Conservation (phyloP, 495 filamentous ascomycete species). For the Aspergillus indologenus region DNA sequence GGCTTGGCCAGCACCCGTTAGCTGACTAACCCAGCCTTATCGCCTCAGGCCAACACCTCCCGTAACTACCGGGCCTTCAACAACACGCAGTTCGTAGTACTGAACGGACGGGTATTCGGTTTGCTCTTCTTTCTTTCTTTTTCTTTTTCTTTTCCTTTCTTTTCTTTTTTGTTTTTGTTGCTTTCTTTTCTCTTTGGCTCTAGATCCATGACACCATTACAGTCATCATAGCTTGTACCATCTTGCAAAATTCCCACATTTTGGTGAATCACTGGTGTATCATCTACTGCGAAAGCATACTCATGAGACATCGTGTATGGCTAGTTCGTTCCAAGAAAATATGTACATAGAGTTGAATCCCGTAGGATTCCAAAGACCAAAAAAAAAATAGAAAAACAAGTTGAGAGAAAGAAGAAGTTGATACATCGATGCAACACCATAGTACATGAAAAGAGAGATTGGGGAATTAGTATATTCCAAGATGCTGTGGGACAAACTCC, state of each 20-base stretch:
- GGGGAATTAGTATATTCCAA: background rate
- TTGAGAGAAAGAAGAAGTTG: background rate
- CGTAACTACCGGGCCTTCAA: background rate
- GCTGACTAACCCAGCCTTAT: conserved; percentile 24
- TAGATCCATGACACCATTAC: too few relatives aligned
- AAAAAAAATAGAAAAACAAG: background rate
- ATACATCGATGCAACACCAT: background rate
- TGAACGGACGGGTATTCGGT: too few relatives aligned
- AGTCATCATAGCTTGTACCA: too few relatives aligned
- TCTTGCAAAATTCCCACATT: too few relatives aligned
- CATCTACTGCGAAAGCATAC: background rate
- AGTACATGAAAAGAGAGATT: conserved; percentile 2
- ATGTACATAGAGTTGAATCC: background rate
- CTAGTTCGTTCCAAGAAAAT: background rate
- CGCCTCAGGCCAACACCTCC: conserved; percentile 13
- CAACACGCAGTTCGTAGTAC: too few relatives aligned
- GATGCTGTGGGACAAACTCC: conserved; percentile 12
- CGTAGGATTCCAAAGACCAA: background rate
- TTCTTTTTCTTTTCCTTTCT: too few relatives aligned
- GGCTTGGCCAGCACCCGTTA: conserved; percentile 12
- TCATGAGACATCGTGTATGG: background rate
- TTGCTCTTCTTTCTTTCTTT: too few relatives aligned
- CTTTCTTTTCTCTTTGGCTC: too few relatives aligned
- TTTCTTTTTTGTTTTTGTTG: too few relatives aligned
- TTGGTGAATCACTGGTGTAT: too few relatives aligned